Evolutionary conservation across 2,329 filamentous ascomycete genomes (phyloP).

Genomic region (Biscogniauxia mediterranea): DNA sequence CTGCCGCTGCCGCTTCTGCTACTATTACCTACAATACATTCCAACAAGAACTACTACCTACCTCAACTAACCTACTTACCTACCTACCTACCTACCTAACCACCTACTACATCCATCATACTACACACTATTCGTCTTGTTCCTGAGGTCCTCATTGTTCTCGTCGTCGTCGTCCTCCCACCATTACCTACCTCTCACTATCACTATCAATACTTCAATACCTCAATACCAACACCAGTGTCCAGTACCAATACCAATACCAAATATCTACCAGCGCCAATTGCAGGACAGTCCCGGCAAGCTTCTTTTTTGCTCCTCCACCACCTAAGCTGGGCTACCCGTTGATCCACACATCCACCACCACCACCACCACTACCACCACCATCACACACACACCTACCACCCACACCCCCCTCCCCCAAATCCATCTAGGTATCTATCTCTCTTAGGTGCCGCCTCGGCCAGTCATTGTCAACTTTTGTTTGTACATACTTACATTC

Average conservation of each 20-base stretch:
- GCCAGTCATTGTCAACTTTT: slow-evolving; percentile 25
- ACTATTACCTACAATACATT: too few species aligned
- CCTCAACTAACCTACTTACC: too few species aligned
- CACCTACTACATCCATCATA: too few species aligned
- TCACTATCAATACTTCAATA: not conserved
- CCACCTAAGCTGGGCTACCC: slow-evolving; percentile 27
- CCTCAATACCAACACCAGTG: not conserved
- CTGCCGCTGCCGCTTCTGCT: too few species aligned
- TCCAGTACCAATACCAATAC: not conserved
- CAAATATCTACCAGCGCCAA: not conserved
- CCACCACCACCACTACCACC: slow-evolving; percentile 16
- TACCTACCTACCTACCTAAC: too few species aligned
- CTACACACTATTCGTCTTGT: too few species aligned
- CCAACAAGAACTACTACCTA: too few species aligned
- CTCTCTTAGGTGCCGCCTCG: slow-evolving; percentile 14
- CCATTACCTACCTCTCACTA: too few species aligned
- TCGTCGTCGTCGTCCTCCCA: too few species aligned
- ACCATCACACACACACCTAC: slow-evolving; percentile 4
- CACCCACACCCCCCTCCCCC: slow-evolving; percentile 4
- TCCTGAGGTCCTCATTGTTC: too few species aligned
- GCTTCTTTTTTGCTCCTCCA: slow-evolving; percentile 15
- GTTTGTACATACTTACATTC: slow-evolving; percentile 16
- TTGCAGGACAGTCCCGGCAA: slow-evolving; percentile 8
- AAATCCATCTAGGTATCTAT: slow-evolving; percentile 2
- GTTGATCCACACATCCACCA: slow-evolving; percentile 30